Percentiles rank a stretch among this genome's conserved stretches.
phyloP scores from a whole-genome alignment of 768 basidiomycete genomes.

The Cystobasidium ongulense region DNA sequence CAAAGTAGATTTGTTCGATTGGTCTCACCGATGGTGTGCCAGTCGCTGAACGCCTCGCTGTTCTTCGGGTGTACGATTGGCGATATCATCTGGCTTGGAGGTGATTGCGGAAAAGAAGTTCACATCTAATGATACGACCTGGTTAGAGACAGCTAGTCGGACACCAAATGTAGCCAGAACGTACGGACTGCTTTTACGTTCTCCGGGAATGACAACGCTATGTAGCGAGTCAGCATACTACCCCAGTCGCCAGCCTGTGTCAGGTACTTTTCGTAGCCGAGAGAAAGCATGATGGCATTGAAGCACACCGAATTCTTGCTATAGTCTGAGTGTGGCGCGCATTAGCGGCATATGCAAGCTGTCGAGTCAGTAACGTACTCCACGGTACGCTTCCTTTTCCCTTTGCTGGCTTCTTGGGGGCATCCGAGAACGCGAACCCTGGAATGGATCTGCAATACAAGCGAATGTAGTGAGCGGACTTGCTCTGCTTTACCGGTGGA shows the following conservation, averaged over 20 bases:
- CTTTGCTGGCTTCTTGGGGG: constrained; percentile 5
- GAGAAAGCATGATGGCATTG: constrained; percentile 5
- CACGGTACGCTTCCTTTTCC: not conserved
- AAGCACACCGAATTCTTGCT: not conserved
- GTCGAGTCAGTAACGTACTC: not conserved
- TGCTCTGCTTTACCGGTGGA: not conserved
- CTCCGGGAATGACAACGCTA: constrained; percentile 27
- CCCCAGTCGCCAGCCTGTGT: constrained; percentile 29
- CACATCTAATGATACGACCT: not conserved
- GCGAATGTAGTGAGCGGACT: not conserved
- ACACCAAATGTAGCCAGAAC: not conserved
- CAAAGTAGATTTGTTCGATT: not conserved
- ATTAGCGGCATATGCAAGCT: not conserved
- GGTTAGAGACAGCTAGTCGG: not conserved
- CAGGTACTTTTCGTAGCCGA: constrained; percentile 27
- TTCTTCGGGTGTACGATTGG: not conserved
- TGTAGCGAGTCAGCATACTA: constrained; percentile 14
- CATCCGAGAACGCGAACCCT: not conserved
- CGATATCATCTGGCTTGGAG: not conserved
- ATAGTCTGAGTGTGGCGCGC: not conserved
- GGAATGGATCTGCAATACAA: not conserved
- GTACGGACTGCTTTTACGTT: constrained; percentile 16
- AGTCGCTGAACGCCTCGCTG: constrained; percentile 28
- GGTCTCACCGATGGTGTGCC: not conserved
- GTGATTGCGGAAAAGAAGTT: constrained; percentile 8